These are phyloP conservation scores for Ascochyta lentis DNA, from an alignment of 2,329 filamentous ascomycete genomes.

Conservation along the genomic window DNA sequence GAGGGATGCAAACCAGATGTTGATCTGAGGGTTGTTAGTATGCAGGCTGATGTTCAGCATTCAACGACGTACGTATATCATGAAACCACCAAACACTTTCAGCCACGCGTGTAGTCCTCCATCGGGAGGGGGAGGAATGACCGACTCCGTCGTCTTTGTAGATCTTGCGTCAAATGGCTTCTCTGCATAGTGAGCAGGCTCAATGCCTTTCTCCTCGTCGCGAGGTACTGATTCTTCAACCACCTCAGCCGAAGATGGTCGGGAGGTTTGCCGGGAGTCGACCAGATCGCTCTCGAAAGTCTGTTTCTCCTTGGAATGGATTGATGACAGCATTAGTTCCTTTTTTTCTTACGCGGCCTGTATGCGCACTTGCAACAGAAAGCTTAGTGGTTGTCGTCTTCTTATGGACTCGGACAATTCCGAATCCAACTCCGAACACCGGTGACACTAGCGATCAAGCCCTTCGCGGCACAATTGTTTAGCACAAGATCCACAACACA, in stretches of 20 bases:
- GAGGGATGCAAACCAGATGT: conserved; percentile 41
- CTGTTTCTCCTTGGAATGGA: conserved; percentile 26
- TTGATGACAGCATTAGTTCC: conserved; percentile 21
- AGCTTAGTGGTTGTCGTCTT: background rate
- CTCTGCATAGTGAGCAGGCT: conserved; percentile 19
- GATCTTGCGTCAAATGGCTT: conserved; percentile 28
- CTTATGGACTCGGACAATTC: background rate
- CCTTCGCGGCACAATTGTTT: background rate
- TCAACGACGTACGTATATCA: conserved; percentile 35
- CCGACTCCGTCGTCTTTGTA: conserved; percentile 30
- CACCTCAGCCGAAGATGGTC: conserved; percentile 19
- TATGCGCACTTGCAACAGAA: background rate
- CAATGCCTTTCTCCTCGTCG: conserved; percentile 8
- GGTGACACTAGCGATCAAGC: background rate
- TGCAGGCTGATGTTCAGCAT: background rate
- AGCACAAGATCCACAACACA: background rate
- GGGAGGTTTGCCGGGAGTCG: conserved; percentile 26
- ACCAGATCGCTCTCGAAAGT: conserved; percentile 14
- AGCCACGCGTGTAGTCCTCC: conserved; percentile 49
- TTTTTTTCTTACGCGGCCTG: background rate
- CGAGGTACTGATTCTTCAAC: background rate
- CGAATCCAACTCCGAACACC: conserved; percentile 6
- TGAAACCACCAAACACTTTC: conserved; percentile 48
- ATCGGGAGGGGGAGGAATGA: conserved; percentile 44
- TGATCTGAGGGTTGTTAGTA: conserved; percentile 25